Percentiles rank a stretch among this genome's conserved stretches.
Evolutionary conservation across 352 stramenopile genomes (phyloP).

Genomic region (Phytophthora macrochlamydospora): DNA sequence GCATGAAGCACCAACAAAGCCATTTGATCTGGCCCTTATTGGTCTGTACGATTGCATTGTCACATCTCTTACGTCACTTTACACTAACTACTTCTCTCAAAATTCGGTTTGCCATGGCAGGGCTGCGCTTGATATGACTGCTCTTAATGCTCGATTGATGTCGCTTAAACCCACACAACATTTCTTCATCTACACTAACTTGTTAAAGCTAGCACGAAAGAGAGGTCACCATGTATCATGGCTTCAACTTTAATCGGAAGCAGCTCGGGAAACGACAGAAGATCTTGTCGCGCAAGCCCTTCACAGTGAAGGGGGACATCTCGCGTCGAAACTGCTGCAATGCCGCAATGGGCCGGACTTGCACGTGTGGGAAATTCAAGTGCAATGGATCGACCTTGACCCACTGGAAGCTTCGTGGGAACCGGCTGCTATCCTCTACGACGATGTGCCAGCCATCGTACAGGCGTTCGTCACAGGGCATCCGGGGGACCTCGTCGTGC

Average conservation of each 20-base stretch:
- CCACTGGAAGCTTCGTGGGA: neutral
- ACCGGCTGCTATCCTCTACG: neutral
- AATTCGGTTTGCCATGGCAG: no score
- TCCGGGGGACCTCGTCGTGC: no score
- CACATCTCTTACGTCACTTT: no score
- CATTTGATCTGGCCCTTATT: no score
- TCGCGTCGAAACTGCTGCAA: neutral
- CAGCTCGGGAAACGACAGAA: neutral
- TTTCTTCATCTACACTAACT: no score
- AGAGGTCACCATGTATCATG: neutral
- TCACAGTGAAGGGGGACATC: neutral
- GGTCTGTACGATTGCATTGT: no score
- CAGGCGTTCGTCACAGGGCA: neutral
- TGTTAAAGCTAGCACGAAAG: no score
- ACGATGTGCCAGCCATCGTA: neutral
- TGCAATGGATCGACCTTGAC: neutral
- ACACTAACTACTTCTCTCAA: no score
- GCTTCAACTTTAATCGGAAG: neutral
- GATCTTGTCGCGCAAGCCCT: neutral
- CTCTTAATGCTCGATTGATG: no score
- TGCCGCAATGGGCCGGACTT: neutral
- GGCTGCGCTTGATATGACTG: no score
- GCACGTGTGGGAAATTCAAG: neutral
- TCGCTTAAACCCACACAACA: no score
- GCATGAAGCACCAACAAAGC: no score